phyloP scores from a whole-genome alignment of 2,329 filamentous ascomycete species.

The Sclerotinia nivalis region DNA sequence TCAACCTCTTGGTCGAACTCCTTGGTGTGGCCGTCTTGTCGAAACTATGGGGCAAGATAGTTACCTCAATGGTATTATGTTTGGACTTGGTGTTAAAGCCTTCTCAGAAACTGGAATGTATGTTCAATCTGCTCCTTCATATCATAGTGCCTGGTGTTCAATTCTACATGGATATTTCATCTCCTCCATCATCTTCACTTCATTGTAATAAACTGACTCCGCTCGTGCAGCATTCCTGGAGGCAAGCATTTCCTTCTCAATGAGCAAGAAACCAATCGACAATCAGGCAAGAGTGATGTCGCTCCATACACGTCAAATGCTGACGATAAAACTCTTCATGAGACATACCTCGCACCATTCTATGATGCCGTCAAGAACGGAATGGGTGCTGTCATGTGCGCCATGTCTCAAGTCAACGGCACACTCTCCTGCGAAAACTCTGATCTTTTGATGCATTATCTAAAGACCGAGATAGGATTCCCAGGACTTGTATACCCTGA shows the following conservation, averaged over 20 bases:
- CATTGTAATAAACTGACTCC: not conserved
- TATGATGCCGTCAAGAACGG: constrained; percentile 41
- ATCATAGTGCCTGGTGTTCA: not conserved
- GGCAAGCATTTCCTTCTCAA: constrained; percentile 33
- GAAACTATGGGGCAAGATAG: constrained; percentile 28
- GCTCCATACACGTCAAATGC: constrained; percentile 44
- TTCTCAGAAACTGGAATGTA: constrained; percentile 27
- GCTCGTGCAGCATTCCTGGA: not conserved
- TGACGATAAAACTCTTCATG: constrained; percentile 70
- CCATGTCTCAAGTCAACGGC: constrained; percentile 52
- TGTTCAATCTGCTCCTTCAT: not conserved
- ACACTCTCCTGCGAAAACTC: constrained; percentile 61
- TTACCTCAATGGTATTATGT: constrained; percentile 32
- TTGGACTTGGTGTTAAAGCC: constrained; percentile 27
- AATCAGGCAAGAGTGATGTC: constrained; percentile 28
- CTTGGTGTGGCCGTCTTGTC: constrained; percentile 29
- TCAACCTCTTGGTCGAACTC: constrained; percentile 28
- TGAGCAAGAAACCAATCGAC: constrained; percentile 31
- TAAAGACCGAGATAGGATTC: constrained; percentile 40
- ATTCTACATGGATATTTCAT: not conserved
- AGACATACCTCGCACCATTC: constrained; percentile 74
- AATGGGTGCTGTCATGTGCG: constrained; percentile 28
- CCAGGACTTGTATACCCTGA: constrained; percentile 35
- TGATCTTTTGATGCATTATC: constrained; percentile 30
- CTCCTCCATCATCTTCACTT: no score